These are phyloP conservation scores for Sarcocystis neurona DNA, from an alignment of 169 alveolate species.

Conservation along the genomic window DNA sequence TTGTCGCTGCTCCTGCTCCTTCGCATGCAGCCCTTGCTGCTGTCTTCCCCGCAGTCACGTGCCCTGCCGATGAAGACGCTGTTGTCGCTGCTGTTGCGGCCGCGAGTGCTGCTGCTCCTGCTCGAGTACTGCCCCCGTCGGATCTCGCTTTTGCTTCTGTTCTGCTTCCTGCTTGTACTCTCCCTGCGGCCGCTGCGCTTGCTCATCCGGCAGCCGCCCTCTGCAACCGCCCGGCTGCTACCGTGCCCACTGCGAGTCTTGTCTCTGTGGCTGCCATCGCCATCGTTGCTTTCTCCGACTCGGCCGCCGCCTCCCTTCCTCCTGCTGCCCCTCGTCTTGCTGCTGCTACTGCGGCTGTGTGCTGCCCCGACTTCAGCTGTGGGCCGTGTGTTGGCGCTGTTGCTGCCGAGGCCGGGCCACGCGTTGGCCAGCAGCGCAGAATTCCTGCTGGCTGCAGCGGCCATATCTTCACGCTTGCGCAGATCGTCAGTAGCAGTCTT, in stretches of 20 bases:
- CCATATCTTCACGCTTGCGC: too few species aligned
- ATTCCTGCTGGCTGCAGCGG: too few species aligned
- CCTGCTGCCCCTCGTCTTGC: background rate
- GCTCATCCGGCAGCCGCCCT: background rate
- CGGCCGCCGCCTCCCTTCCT: background rate
- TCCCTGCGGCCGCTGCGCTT: background rate
- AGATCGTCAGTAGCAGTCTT: too few species aligned
- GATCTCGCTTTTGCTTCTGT: background rate
- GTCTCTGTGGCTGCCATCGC: background rate
- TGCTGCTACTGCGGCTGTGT: background rate
- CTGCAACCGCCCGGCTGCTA: background rate
- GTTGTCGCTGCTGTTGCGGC: slow-evolving; percentile 1
- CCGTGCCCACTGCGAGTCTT: background rate
- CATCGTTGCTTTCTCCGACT: background rate
- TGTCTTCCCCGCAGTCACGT: background rate
- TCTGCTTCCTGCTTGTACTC: background rate
- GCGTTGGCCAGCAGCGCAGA: too few species aligned
- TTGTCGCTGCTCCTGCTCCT: background rate
- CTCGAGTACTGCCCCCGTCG: background rate
- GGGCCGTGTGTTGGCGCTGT: too few species aligned
- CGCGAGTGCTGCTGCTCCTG: background rate
- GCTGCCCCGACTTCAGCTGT: too few species aligned
- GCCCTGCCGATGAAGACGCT: background rate
- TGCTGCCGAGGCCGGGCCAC: too few species aligned
- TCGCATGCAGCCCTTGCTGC: background rate